Conservation (phyloP, 1,139 yeast species). For the Groenewaldozyma sp. region DNA sequence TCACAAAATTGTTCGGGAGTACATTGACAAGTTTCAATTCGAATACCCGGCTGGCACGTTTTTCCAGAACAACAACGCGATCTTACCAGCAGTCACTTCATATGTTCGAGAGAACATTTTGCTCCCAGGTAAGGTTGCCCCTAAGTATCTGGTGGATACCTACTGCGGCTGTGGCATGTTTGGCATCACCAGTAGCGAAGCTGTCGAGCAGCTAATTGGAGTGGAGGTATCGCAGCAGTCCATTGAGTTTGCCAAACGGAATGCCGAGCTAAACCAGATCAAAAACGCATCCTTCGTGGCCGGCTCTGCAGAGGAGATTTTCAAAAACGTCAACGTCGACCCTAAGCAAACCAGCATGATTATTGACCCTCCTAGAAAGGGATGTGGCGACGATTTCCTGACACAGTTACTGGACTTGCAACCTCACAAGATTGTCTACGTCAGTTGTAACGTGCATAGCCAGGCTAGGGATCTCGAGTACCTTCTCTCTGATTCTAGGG, state of each 20-base stretch:
- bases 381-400: slow-evolving; percentile 82
- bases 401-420: slow-evolving; percentile 73
- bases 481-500: slow-evolving; percentile 51
- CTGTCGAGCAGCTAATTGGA: slow-evolving; percentile 78
- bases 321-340: slow-evolving; percentile 68
- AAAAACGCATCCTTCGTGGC: slow-evolving; percentile 74
- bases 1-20: slow-evolving; percentile 64
- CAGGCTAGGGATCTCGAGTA: slow-evolving; percentile 92
- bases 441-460: slow-evolving; percentile 94
- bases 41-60: slow-evolving; percentile 91
- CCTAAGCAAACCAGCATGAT: slow-evolving; percentile 74
- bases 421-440: slow-evolving; percentile 83
- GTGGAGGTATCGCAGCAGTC: slow-evolving; percentile 93
- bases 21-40: slow-evolving; percentile 58
- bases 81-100: slow-evolving; percentile 68
- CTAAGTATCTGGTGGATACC: slow-evolving; percentile 77
- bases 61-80: slow-evolving; percentile 91
- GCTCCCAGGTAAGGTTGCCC: slow-evolving; percentile 35
- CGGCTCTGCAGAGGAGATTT: slow-evolving; percentile 88
- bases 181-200: slow-evolving; percentile 73
- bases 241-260: slow-evolving; percentile 74
- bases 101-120: slow-evolving; percentile 67
- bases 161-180: slow-evolving; percentile 96
- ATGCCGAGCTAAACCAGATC: slow-evolving; percentile 68
- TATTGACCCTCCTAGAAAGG: slow-evolving; percentile 95